Percentiles rank a stretch among this genome's conserved stretches.
These are phyloP conservation scores for Penstemon eatonii DNA, from an alignment of 257 asterid genomes.

Conservation along the genomic window DNA sequence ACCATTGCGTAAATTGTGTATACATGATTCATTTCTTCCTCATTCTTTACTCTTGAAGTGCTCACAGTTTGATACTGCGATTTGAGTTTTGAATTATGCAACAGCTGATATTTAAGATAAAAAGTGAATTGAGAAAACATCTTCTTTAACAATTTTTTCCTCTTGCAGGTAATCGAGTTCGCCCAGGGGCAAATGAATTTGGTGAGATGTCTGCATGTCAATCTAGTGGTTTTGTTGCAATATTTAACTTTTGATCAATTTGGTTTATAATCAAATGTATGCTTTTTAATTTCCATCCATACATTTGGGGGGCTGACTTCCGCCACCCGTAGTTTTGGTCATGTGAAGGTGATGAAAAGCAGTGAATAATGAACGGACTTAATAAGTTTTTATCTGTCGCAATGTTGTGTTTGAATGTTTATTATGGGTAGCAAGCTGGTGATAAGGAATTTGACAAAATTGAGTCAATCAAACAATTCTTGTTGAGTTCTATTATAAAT, in stretches of 20 bases:
- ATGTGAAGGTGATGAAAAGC: too few species aligned
- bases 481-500: too few species aligned
- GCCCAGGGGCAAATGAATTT: conserved; percentile 22
- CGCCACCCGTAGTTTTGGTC: conserved; percentile 12
- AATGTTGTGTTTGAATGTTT: too few species aligned
- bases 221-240: conserved; percentile 37
- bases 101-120: not conserved
- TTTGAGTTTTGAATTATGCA: not conserved
- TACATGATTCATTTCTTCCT: not conserved
- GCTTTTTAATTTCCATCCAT: conserved; percentile 23
- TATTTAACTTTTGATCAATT: conserved; percentile 26
- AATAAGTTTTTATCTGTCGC: too few species aligned
- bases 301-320: conserved; percentile 8
- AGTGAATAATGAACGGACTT: too few species aligned
- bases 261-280: conserved; percentile 26
- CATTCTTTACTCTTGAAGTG: not conserved
- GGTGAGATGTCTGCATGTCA: conserved; percentile 27
- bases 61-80: conserved; percentile 1
- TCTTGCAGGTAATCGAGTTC: conserved; percentile 36
- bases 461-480: too few species aligned
- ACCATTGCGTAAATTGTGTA: not conserved
- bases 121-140: not conserved
- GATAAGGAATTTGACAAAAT: too few species aligned
- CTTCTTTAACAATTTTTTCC: not conserved
- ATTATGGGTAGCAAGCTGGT: too few species aligned